phyloP scores from a whole-genome alignment of 1,284 basidiomycete genomes.

The Anthracocystis walkeri region DNA sequence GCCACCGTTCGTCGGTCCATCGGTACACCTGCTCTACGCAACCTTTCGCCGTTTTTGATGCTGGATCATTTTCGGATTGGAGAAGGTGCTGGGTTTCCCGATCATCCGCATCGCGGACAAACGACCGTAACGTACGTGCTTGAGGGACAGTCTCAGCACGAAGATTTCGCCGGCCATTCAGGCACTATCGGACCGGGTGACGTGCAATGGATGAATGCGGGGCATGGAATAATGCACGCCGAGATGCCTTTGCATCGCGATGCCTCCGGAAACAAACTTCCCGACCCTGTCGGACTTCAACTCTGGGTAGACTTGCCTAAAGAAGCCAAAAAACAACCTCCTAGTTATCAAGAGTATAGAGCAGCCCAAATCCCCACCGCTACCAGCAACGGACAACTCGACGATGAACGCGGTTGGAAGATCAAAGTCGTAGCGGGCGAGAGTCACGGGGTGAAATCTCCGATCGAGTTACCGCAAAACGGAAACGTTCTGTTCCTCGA shows the following conservation, averaged over 20 bases:
- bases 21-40: constrained; percentile 80
- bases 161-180: constrained; percentile 89
- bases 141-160: constrained; percentile 84
- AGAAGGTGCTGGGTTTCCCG: constrained; percentile 73
- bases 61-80: constrained; percentile 71
- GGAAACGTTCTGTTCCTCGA: constrained; percentile 96
- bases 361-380: constrained; percentile 69
- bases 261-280: constrained; percentile 71
- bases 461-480: constrained; percentile 79
- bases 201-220: constrained; percentile 60
- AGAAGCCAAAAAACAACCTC: constrained; percentile 81
- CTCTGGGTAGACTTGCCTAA: constrained; percentile 94
- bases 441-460: constrained; percentile 85
- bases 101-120: constrained; percentile 79
- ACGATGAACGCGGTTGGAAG: constrained; percentile 76
- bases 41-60: constrained; percentile 91
- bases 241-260: constrained; percentile 84
- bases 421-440: constrained; percentile 90
- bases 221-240: constrained; percentile 66
- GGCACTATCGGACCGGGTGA: constrained; percentile 77
- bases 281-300: constrained; percentile 84
- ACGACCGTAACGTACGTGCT: constrained; percentile 82
- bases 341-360: constrained; percentile 73
- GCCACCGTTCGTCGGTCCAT: constrained; percentile 90
- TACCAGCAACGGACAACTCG: constrained; percentile 76